Conservation (phyloP, 1,284 basidiomycete species). For the Earliella scabrosa region DNA sequence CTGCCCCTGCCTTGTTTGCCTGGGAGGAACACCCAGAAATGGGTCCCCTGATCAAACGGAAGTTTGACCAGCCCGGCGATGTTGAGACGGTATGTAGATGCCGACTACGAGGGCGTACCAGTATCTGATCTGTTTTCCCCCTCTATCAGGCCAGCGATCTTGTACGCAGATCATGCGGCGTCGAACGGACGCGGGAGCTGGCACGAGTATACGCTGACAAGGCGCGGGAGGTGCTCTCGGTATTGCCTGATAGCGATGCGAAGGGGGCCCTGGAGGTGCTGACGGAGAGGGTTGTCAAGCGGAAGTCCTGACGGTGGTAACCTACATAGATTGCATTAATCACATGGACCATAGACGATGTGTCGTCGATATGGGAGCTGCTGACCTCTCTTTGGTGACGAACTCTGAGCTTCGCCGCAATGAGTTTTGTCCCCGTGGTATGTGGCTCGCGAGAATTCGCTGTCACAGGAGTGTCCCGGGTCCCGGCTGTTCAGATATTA, state of each 20-base stretch:
- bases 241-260: slow-evolving; percentile 86
- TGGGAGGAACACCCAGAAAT: slow-evolving; percentile 89
- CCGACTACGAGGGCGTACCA: not conserved
- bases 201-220: slow-evolving; percentile 81
- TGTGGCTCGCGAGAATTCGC: not conserved
- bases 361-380: slow-evolving; percentile 12
- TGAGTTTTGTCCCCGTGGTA: not conserved
- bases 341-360: slow-evolving; percentile 23
- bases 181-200: slow-evolving; percentile 81
- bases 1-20: slow-evolving; percentile 93
- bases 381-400: not conserved
- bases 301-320: slow-evolving; percentile 46
- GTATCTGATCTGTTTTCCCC: slow-evolving; percentile 3
- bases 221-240: slow-evolving; percentile 71
- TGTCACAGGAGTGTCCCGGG: slow-evolving; percentile 11
- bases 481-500: not conserved
- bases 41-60: slow-evolving; percentile 82
- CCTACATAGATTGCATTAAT: slow-evolving; percentile 24
- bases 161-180: slow-evolving; percentile 77
- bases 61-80: slow-evolving; percentile 85
- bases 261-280: slow-evolving; percentile 72
- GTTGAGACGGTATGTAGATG: slow-evolving; percentile 72
- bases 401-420: slow-evolving; percentile 5
- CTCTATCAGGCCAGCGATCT: slow-evolving; percentile 68
- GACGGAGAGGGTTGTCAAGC: slow-evolving; percentile 65